phyloP scores from a whole-genome alignment of 2,329 filamentous ascomycete species.

The Colletotrichum gigasporum region DNA sequence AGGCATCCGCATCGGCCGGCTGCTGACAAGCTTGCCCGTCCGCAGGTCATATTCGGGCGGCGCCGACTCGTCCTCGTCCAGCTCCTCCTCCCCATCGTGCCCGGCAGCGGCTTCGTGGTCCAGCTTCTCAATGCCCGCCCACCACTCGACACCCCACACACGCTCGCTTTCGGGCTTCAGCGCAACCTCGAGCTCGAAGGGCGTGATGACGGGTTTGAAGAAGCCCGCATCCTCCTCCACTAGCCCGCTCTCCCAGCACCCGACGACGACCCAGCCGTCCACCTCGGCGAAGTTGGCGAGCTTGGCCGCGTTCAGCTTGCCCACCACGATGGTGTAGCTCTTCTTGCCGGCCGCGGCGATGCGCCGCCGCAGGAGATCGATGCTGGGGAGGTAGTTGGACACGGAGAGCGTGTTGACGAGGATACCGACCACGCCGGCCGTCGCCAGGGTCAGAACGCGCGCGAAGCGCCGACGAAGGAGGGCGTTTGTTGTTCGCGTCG shows the following conservation, averaged over 20 bases:
- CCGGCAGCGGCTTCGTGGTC: slow-evolving; percentile 50
- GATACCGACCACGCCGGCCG: slow-evolving; percentile 88
- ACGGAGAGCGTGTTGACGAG: slow-evolving; percentile 95
- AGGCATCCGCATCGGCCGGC: slow-evolving; percentile 74
- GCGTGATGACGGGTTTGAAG: slow-evolving; percentile 91
- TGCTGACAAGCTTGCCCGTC: slow-evolving; percentile 84
- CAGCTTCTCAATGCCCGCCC: slow-evolving; percentile 82
- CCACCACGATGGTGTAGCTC: slow-evolving; percentile 94
- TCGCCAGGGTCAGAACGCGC: slow-evolving; percentile 81
- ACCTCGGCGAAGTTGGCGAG: slow-evolving; percentile 96
- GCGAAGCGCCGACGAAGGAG: slow-evolving; percentile 87
- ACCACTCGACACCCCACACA: slow-evolving; percentile 90
- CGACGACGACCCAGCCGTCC: slow-evolving; percentile 95
- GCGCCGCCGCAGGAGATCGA: slow-evolving; percentile 75
- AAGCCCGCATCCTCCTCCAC: slow-evolving; percentile 86
- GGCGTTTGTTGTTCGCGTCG: slow-evolving; percentile 55
- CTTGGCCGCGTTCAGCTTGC: slow-evolving; percentile 95
- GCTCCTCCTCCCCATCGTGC: slow-evolving; percentile 24
- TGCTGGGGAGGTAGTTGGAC: slow-evolving; percentile 85
- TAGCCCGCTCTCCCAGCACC: slow-evolving; percentile 96
- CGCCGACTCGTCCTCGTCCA: slow-evolving; percentile 74
- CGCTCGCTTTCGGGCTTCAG: slow-evolving; percentile 79
- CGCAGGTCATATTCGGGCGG: slow-evolving; percentile 92
- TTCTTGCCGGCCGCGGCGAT: slow-evolving; percentile 90
- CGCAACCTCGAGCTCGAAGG: slow-evolving; percentile 87